phyloP scores from a whole-genome alignment of 2,329 filamentous ascomycete species.

The Microcera coccophila region DNA sequence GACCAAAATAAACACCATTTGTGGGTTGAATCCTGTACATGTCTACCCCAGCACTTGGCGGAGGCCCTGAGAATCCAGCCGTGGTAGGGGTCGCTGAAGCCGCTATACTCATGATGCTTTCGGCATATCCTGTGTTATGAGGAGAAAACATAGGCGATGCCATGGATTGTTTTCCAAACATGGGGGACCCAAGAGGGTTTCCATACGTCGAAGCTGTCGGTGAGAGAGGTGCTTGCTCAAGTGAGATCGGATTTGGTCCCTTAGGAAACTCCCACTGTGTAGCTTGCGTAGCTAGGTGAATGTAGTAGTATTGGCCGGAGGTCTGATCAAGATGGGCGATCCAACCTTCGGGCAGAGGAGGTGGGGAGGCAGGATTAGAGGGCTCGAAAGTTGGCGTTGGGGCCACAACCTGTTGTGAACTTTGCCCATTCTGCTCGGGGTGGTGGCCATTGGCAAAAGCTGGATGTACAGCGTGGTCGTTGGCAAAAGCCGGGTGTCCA shows the following conservation, averaged over 20 bases:
- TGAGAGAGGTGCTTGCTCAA: conserved; percentile 78
- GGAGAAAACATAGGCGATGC: conserved; percentile 80
- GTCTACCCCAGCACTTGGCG: conserved; percentile 82
- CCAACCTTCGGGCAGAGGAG: conserved; percentile 94
- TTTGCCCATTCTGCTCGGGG: conserved; percentile 48
- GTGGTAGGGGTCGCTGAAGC: conserved; percentile 69
- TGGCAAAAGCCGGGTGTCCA: conserved; percentile 86
- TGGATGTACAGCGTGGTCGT: too few species aligned
- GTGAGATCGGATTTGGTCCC: conserved; percentile 81
- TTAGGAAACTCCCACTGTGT: conserved; percentile 99
- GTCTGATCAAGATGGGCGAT: conserved; percentile 94
- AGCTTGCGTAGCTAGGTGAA: conserved; percentile 88
- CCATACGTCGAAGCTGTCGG: conserved; percentile 75
- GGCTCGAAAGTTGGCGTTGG: conserved; percentile 38
- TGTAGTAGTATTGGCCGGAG: conserved; percentile 98
- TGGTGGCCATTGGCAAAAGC: conserved; percentile 80
- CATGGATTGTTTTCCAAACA: conserved; percentile 54
- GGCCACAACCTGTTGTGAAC: conserved; percentile 43
- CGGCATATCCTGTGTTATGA: conserved; percentile 77
- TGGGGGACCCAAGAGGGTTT: conserved; percentile 67
- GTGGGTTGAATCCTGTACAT: conserved; percentile 91
- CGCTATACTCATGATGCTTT: conserved; percentile 80
- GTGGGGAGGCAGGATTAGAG: conserved; percentile 73
- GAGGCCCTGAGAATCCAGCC: conserved; percentile 84
- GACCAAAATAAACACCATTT: conserved; percentile 96